Conservation (phyloP, 441 rosid species). For the Hura crepitans region DNA sequence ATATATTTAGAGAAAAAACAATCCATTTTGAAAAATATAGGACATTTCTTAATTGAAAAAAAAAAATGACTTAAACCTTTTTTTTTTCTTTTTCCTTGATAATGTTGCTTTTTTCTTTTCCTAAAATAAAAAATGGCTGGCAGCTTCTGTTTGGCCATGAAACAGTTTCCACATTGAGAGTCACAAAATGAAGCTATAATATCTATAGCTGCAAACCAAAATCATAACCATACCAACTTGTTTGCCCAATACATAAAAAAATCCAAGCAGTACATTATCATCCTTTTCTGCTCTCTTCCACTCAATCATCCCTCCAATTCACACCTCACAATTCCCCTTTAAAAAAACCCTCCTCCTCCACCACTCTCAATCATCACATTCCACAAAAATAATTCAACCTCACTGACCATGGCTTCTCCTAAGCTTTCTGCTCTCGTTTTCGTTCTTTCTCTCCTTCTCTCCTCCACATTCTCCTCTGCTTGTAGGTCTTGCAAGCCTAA, state of each 20-base stretch:
- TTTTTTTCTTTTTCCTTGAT: too few species aligned
- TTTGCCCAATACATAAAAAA: conserved; percentile 27
- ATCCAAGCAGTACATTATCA: conserved; percentile 26
- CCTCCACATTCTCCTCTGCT: conserved; percentile 30
- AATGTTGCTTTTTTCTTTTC: too few species aligned
- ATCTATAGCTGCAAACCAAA: neutral
- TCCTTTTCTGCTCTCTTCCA: conserved; percentile 36
- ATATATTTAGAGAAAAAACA: too few species aligned
- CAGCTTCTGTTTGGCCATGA: neutral
- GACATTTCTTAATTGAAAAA: too few species aligned
- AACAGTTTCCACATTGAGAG: neutral
- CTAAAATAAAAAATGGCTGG: neutral
- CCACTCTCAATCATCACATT: conserved; percentile 1
- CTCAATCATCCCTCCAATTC: conserved; percentile 31
- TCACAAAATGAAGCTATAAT: neutral
- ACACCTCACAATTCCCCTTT: conserved; percentile 43
- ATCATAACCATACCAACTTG: neutral
- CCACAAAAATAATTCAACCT: neutral
- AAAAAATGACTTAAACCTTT: too few species aligned
- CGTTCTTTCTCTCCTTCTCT: conserved; percentile 34
- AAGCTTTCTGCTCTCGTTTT: conserved; percentile 26
- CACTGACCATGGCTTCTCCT: conserved; percentile 38
- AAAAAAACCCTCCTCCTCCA: conserved; percentile 13
- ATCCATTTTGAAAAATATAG: too few species aligned
- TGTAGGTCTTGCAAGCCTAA: conserved; percentile 29